These are phyloP conservation scores for Heliosperma pusillum DNA, from an alignment of 148 eudicot genomes.

Conservation along the genomic window DNA sequence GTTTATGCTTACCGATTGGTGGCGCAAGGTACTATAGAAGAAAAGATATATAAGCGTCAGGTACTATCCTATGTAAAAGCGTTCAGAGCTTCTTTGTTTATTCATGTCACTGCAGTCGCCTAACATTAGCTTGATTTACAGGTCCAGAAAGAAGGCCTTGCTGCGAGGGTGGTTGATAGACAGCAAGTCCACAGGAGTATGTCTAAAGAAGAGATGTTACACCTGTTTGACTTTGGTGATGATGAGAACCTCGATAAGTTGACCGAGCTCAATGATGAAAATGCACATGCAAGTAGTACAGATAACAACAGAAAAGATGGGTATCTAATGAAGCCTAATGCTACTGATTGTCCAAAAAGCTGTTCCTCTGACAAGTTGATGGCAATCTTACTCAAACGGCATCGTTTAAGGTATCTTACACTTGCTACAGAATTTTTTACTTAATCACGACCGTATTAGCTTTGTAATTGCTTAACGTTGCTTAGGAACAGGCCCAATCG, in stretches of 20 bases:
- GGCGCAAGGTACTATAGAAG: conserved; percentile 96
- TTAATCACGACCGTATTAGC: neutral
- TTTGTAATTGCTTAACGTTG: neutral
- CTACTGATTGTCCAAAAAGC: conserved; percentile 45
- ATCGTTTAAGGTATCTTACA: conserved; percentile 63
- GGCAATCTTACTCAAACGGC: conserved; percentile 60
- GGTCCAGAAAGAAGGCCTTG: conserved; percentile 98
- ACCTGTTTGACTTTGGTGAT: conserved; percentile 86
- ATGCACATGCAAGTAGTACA: conserved; percentile 29
- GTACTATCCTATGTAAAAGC: conserved; percentile 31
- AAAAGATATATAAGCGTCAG: conserved; percentile 98
- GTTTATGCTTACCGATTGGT: conserved; percentile 94
- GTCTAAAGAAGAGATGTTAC: conserved; percentile 94
- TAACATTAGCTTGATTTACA: conserved; percentile 27
- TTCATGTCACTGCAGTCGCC: conserved; percentile 6
- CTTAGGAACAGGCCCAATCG: neutral
- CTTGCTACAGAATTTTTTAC: neutral
- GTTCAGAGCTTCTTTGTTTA: neutral
- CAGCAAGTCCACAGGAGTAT: conserved; percentile 92
- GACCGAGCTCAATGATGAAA: conserved; percentile 39
- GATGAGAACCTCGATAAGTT: conserved; percentile 55
- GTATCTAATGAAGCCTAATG: conserved; percentile 34
- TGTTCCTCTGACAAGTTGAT: conserved; percentile 72
- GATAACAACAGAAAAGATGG: conserved; percentile 32
- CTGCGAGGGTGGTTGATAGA: conserved; percentile 97